phyloP scores from a whole-genome alignment of 108 stramenopile species.

The Cyclotella sp. region DNA sequence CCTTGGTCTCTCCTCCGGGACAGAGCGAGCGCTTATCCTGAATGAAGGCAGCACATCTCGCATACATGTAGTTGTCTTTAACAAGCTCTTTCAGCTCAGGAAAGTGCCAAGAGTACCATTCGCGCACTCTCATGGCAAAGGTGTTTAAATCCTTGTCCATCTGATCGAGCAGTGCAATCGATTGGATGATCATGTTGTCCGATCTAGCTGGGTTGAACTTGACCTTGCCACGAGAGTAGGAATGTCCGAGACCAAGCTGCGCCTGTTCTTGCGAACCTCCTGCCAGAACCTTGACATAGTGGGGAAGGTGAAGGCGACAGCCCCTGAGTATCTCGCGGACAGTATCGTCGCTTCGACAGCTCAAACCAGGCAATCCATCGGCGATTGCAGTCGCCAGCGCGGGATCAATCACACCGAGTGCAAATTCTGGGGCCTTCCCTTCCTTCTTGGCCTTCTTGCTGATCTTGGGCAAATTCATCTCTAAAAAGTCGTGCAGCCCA shows the following conservation, averaged over 20 bases:
- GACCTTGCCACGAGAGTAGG: conserved; percentile 98
- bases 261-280: conserved; percentile 94
- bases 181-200: conserved; percentile 99
- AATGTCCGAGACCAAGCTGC: conserved; percentile 98
- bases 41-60: conserved; percentile 86
- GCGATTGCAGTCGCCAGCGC: conserved; percentile 91
- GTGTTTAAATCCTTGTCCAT: conserved; percentile 99
- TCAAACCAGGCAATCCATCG: conserved; percentile 83
- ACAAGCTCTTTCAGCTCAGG: conserved; percentile 97
- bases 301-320: conserved; percentile 90
- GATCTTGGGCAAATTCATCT: conserved; percentile 94
- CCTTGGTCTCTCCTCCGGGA: conserved; percentile 35
- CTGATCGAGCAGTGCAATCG: conserved; percentile 98
- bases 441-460: conserved; percentile 71
- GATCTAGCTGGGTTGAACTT: conserved; percentile 99
- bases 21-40: conserved; percentile 82
- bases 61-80: conserved; percentile 99
- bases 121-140: conserved; percentile 98
- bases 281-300: conserved; percentile 93
- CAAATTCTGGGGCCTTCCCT: conserved; percentile 65
- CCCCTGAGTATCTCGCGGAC: conserved; percentile 94
- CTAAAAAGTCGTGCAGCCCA: conserved; percentile 90
- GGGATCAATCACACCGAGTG: conserved; percentile 89
- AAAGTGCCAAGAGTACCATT: conserved; percentile 99
- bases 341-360: conserved; percentile 91